Evolutionary conservation across 345 rosid genomes (phyloP), one percentile per base, ranked within the genome.

Genomic region (Alliaria petiolata): DNA sequence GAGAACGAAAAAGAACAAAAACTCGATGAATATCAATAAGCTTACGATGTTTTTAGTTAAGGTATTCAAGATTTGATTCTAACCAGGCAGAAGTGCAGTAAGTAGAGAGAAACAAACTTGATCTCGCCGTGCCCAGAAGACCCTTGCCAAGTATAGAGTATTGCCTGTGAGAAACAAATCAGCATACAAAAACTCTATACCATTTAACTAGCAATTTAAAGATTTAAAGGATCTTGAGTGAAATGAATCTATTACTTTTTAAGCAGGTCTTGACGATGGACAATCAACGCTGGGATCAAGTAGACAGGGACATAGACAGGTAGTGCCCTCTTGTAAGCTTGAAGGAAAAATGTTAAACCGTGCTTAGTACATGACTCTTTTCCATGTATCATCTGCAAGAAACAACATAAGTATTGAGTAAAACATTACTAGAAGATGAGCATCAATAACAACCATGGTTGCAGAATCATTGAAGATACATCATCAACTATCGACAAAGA

Each of bases 61-160:
- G 10, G 39, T 1, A 51, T 17, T 17, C 26, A 30, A 11, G 54
- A 36, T 52, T 69, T 42, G 58, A 61, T 55, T 40, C 88, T 80
- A 75, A 89, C 98, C 98, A 93, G 57, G 99, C 95, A 63, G 97
- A 95, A 62, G 99, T 59, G 80, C 96, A 91, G 82, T 91, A 93
- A 12, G 76, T 71, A 38, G 97, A 86, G 35, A 93, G 87, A 84
- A 93, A 93, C 75, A 89, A 85, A 85, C 96, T 95, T 74, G 99
- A 95, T 83, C 97, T 86, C 35, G 89, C 87, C 30, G 93, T 95
- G 47, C 97, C 97, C 50, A 89, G 72, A 74, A 95, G 89, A 72
- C 96, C 83, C 78, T 91, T 91, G 50, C 87, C 88, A 61, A 91
- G 75, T 75, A 95, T 86, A 7, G 83, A 70, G 76, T 47, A 74